Conservation (phyloP, 169 alveolate genomes). For the Besnoitia besnoiti region DNA sequence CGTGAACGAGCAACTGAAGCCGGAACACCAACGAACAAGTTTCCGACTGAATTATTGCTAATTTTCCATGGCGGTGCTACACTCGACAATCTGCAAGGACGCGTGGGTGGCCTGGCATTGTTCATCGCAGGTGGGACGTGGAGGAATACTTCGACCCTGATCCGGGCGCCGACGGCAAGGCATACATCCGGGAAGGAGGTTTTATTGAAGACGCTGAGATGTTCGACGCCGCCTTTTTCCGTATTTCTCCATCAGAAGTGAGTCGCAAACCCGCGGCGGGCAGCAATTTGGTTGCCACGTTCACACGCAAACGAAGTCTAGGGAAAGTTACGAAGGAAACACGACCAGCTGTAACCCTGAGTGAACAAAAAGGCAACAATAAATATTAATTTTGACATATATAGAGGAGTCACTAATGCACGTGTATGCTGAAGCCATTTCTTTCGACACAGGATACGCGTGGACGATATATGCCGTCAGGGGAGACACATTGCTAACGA, state of each 20-base stretch:
- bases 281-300: too few relatives aligned
- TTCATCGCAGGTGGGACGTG: constrained; percentile 79
- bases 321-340: too few relatives aligned
- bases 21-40: neutral
- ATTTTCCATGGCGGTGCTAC: neutral
- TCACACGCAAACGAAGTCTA: too few relatives aligned
- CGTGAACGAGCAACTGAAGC: too few relatives aligned
- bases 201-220: constrained; percentile 79
- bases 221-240: constrained; percentile 79
- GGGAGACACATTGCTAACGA: too few relatives aligned
- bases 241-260: constrained; percentile 72
- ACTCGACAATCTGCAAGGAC: neutral
- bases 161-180: constrained; percentile 77
- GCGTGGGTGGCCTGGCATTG: constrained; percentile 5
- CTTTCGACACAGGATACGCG: too few relatives aligned
- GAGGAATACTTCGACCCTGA: constrained; percentile 80
- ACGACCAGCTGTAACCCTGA: neutral
- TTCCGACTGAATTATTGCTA: neutral
- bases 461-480: too few relatives aligned
- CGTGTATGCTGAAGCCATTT: too few relatives aligned
- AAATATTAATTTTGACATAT: too few relatives aligned
- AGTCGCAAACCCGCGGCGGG: too few relatives aligned
- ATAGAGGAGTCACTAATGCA: too few relatives aligned
- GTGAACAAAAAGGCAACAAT: too few relatives aligned
- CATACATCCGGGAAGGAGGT: constrained; percentile 83